Base-by-base conservation (phyloP, 495 filamentous ascomycete species). In the Apiosordaria backusii region DNA sequence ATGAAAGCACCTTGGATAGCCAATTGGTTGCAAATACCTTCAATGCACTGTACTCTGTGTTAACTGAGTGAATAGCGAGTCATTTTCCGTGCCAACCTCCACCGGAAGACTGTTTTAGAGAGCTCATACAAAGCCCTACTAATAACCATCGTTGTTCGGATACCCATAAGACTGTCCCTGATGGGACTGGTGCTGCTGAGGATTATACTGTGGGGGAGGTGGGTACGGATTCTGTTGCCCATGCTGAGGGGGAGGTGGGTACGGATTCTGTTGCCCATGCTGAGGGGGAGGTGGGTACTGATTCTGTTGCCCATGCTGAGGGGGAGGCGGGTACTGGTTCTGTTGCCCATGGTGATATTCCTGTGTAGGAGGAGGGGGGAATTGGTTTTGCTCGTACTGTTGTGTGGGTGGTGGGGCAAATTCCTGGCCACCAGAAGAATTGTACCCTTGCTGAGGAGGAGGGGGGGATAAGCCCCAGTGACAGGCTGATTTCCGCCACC, bases 401-500 rank as follows among this genome's bases (percentile, higher is more conserved):
- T 72, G 72, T 19, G 60, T 53, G 9, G 60, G 66, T 21, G 35
- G 23, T n/a, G 55, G 35, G 26, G 57, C 18, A 21, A 40, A 16
- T 50, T 61, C 19, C 35, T 45, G 35, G 10, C 35, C 16, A 29
- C 21, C 19, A 10, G 57, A 59, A 7, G n/a, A 18, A 18, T 59
- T 59, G 57, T 59, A 23, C 7, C 57, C 57, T 23, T 59, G 57
- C 53, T 55, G 53, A n/a, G 53, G 53, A 15, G 57, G 18, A 27
- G n/a, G 58, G 57, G 16, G 4, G 57, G 57, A 59, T 23, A 26
- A 0, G 13, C 57, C 21, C 57, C 45, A 59, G 69, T 67, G 16
- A 64, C 64, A 3, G 52, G n/a, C 55, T 77, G 75, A 55, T 75
- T 64, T 5, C 69, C 71, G 21, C 70, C 70, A 0, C 70, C 73